Evolutionary conservation across 192 early-diverging fungal genomes (phyloP), one percentile per base, ranked within the genome.

Genomic region (Linnemannia elongata): DNA sequence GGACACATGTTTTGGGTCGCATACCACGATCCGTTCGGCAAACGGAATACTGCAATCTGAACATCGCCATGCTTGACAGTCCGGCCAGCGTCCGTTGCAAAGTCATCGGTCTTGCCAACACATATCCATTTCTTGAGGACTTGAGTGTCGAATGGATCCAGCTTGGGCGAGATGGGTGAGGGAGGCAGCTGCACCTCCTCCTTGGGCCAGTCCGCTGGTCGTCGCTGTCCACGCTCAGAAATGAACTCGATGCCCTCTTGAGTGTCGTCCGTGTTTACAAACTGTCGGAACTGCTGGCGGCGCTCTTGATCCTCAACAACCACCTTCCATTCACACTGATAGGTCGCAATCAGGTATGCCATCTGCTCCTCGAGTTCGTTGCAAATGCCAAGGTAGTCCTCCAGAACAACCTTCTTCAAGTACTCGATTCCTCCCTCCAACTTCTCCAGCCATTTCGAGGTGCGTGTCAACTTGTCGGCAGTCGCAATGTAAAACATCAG

Each of bases 1-100:
- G 94, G 94, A 70, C 94, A 95, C 94, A 95, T 95, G 83, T 94
- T 94, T 81, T 94, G 93, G 17, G 94, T 94, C 22, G 94, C 93
- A 77, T 93, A 95, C 92, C 92, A 95, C 39, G 91, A 90, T 33
- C 80, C 85, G 13, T 82, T 71, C 45, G 82, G 38, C 74, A 87
- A 81, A 74, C 78, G 85, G 84, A 93, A 95, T 3, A 95, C 88
- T 1, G 94, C 94, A 15, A 95, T 88, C 81, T 96, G 94, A 18
- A 89, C 89, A 54, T 95, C 90, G 38, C 94, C 94, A 74, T 88
- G 80, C 47, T 92, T 92, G 57, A 95, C 76, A 35, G 89, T 84
- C 7, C 88, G 82, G 27, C 94, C 93, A 41, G 81, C 76, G 36
- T 93, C 92, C 24, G 39, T 44, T 45, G 83, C 90, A 76, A 93